Base-by-base conservation (phyloP, 2,329 filamentous ascomycete genomes). In the Aspergillus sp. region DNA sequence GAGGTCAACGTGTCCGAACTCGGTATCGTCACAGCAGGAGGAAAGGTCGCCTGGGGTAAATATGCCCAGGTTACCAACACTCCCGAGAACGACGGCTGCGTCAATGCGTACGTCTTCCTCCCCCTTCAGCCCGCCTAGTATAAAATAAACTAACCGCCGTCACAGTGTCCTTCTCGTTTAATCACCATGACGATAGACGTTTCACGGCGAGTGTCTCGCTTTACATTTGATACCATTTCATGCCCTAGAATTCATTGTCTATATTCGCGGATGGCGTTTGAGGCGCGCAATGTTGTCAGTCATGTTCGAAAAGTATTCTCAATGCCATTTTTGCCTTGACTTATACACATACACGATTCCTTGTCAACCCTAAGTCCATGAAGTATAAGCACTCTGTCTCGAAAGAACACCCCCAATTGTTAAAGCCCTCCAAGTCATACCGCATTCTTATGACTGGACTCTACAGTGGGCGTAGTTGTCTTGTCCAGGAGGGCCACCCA, bases 1-100 rank as follows among this genome's bases (percentile, higher is more conserved):
- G 94, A 98, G 79, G 93, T 98, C 71, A 97, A 99, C 75, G 93
- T 97, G 31, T 91, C 87, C 60, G 95, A 99, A 76, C 80, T 98
- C 65, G 95, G 95, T 66, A 82, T 98, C 64, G 92, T 96, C 17
- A 98, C 95, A 3, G 90, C 93, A 1, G 89, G 88, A 65, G 95
- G 95, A 65, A 97, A 97, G 81, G 92, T 97, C 8, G 92, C 94
- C 7, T 97, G 93, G 93, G 93, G 92, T 69, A 85, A 91, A 68
- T 95, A 89, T 80, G 91, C 91, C 7, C 90, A 93, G 77, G 84
- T 91, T 54, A 85, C 77, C 55, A 81, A 76, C 65, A 78, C 72
- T 53, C 74, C 74, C 34, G 86, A 88, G 74, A 87, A 87, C 66
- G 87, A 89, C 70, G 86, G 86, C 38, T 87, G 85, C 74, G 79